These are phyloP conservation scores for Chlamydomonas reinhardtii DNA, from an alignment of 163 green algal species.

Conservation along the genomic window DNA sequence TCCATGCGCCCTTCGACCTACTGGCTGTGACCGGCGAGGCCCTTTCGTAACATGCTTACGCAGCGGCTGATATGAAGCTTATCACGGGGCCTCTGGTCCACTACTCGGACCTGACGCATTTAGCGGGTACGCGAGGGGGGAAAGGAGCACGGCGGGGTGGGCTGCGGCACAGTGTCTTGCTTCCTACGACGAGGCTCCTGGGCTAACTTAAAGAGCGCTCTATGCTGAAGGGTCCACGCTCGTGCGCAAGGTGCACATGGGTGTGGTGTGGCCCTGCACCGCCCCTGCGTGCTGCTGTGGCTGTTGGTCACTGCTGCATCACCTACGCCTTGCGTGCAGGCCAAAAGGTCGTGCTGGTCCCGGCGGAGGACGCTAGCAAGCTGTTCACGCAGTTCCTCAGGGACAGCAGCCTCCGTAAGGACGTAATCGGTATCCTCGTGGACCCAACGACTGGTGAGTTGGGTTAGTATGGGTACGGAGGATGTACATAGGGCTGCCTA, in stretches of 20 bases:
- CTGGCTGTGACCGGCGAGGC: not conserved
- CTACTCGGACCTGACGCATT: not conserved
- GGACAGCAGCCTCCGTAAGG: not conserved
- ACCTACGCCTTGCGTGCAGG: not conserved
- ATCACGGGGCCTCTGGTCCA: constrained; percentile 19
- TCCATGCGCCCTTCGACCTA: too few species aligned
- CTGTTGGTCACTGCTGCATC: too few species aligned
- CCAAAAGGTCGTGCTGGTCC: constrained; percentile 24
- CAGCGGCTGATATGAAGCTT: not conserved
- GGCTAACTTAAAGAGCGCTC: too few species aligned
- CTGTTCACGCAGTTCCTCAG: not conserved
- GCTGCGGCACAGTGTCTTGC: too few species aligned
- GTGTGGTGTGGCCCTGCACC: too few species aligned
- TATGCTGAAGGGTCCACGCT: too few species aligned
- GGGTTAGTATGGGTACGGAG: not conserved
- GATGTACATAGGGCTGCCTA: too few species aligned
- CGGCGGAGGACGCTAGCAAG: not conserved
- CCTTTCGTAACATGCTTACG: too few species aligned
- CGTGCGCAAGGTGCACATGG: not conserved
- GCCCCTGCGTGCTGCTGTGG: not conserved
- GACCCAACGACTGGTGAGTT: constrained; percentile 18
- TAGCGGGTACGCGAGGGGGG: not conserved
- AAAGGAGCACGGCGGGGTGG: not conserved
- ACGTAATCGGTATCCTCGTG: constrained; percentile 15
- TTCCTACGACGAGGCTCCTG: too few species aligned